These are phyloP conservation scores for Suhomyces atakaporum DNA, from an alignment of 1,139 yeast genomes.

Conservation along the genomic window DNA sequence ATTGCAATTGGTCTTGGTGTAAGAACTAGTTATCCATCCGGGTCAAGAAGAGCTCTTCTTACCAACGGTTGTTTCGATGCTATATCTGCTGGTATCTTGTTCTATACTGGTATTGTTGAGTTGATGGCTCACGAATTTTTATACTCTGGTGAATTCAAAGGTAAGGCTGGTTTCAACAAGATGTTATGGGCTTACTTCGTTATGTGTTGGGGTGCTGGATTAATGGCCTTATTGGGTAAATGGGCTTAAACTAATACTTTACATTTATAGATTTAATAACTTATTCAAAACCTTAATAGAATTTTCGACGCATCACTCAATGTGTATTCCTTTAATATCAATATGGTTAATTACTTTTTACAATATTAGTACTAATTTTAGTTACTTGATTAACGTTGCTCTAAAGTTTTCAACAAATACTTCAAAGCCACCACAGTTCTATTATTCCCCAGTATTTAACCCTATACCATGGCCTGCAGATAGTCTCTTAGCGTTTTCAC, in stretches of 20 bases:
- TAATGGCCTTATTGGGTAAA: conserved; percentile 83
- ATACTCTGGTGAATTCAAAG: conserved; percentile 63
- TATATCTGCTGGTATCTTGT: conserved; percentile 79
- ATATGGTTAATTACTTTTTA: too few relatives aligned
- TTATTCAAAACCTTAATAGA: neutral
- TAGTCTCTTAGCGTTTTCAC: too few relatives aligned
- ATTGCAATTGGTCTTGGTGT: conserved; percentile 88
- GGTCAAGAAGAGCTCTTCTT: conserved; percentile 64
- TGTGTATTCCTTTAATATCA: too few relatives aligned
- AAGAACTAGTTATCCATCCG: conserved; percentile 60
- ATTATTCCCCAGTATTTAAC: too few relatives aligned
- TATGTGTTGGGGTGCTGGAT: conserved; percentile 71
- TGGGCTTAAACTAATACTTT: conserved; percentile 60
- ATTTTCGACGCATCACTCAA: too few relatives aligned
- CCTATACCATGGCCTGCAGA: too few relatives aligned
- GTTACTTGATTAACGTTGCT: too few relatives aligned
- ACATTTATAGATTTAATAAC: conserved; percentile 1
- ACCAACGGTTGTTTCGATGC: conserved; percentile 82
- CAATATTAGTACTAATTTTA: too few relatives aligned
- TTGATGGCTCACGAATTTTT: conserved; percentile 87
- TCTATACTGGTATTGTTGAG: conserved; percentile 86
- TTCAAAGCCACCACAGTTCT: too few relatives aligned
- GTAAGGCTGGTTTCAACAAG: conserved; percentile 44
- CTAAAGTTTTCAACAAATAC: too few relatives aligned
- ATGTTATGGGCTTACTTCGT: conserved; percentile 40